phyloP scores from a whole-genome alignment of 2,329 filamentous ascomycete genomes.

The Fusarium guadeloupense region DNA sequence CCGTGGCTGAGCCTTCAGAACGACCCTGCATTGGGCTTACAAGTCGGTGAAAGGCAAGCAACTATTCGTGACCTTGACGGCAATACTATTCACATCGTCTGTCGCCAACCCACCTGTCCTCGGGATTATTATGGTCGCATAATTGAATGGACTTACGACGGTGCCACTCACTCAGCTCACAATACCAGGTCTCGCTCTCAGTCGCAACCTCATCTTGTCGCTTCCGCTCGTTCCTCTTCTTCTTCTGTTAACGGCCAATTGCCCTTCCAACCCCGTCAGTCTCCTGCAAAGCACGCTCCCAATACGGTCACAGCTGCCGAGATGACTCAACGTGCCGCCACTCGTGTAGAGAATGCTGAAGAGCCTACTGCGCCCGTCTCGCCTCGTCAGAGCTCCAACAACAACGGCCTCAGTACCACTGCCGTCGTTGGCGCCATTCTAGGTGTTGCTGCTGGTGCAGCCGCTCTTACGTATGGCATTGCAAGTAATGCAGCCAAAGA shows the following conservation, averaged over 20 bases:
- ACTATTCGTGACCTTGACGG: conserved; percentile 82
- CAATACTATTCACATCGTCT: conserved; percentile 84
- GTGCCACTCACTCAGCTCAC: conserved; percentile 42
- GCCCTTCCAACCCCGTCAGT: conserved; percentile 33
- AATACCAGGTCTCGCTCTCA: conserved; percentile 34
- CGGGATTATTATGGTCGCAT: conserved; percentile 55
- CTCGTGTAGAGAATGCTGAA: conserved; percentile 27
- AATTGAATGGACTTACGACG: conserved; percentile 60
- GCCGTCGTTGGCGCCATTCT: conserved; percentile 79
- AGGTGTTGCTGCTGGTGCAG: conserved; percentile 79
- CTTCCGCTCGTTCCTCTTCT: conserved; percentile 34
- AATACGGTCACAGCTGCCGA: conserved; percentile 37
- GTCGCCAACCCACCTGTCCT: conserved; percentile 47
- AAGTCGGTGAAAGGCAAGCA: conserved; percentile 51
- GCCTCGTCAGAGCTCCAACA: conserved; percentile 49
- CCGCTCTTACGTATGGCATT: conserved; percentile 74
- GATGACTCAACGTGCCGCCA: conserved; percentile 38
- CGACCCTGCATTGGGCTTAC: conserved; percentile 48
- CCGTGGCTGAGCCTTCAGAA: conserved; percentile 56
- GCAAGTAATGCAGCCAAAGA: conserved; percentile 56
- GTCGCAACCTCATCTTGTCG: conserved; percentile 35
- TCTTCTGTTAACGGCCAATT: conserved; percentile 36
- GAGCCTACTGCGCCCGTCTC: conserved; percentile 37
- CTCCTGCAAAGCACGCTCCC: conserved; percentile 28
- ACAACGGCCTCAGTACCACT: conserved; percentile 62